Percentiles rank a stretch among this genome's conserved stretches.
Evolutionary conservation across 805 yeast species (phyloP).

Genomic region (Zygotorulaspora florentina): DNA sequence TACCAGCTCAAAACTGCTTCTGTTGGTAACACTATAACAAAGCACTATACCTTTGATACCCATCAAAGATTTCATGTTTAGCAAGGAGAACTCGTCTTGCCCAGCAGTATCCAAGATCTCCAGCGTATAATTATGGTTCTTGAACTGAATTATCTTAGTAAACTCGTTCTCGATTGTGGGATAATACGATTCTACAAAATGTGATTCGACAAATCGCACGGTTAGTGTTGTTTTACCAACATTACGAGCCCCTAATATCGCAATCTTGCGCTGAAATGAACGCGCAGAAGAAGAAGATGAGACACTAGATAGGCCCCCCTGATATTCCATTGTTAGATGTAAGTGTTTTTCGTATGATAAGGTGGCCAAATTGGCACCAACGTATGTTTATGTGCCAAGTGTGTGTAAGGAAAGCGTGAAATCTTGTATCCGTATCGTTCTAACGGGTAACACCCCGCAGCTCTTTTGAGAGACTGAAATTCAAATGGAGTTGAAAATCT

Average conservation of each 20-base stretch:
- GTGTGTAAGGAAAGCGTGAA: too few relatives aligned
- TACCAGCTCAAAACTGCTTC: conserved; percentile 72
- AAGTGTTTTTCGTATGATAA: not conserved
- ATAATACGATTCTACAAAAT: conserved; percentile 82
- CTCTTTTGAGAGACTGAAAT: too few relatives aligned
- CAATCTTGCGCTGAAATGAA: conserved; percentile 52
- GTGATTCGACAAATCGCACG: conserved; percentile 80
- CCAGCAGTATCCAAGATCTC: conserved; percentile 93
- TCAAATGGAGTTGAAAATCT: too few relatives aligned
- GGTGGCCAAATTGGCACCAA: too few relatives aligned
- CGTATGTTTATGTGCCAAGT: too few relatives aligned
- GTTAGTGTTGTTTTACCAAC: conserved; percentile 87
- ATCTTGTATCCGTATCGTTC: too few relatives aligned
- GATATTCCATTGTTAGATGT: not conserved
- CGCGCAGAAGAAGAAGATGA: not conserved
- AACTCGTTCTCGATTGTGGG: conserved; percentile 90
- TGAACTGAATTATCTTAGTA: conserved; percentile 60
- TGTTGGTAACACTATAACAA: conserved; percentile 75
- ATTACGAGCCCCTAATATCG: conserved; percentile 82
- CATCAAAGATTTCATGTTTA: conserved; percentile 72
- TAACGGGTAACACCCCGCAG: conserved; percentile 4
- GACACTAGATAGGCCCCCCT: not conserved
- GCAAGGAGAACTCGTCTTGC: conserved; percentile 80
- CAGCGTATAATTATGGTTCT: conserved; percentile 70
- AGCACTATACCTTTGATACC: conserved; percentile 82